Conservation (phyloP, 208 protist genomes). For the Leishmania mexicana region DNA sequence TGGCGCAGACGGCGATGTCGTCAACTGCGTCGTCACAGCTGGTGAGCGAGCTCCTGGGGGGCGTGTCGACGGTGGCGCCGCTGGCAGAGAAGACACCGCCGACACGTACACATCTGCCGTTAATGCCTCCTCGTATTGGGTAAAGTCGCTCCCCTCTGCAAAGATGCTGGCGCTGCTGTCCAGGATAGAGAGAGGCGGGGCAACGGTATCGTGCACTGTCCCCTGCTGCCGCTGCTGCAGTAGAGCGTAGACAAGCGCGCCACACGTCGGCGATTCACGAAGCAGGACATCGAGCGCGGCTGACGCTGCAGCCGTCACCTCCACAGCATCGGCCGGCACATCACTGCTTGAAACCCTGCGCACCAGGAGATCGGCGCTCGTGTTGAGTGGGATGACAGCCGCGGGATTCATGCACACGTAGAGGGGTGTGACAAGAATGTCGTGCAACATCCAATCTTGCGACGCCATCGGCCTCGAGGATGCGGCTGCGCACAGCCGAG, state of each 20-base stretch:
- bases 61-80: neutral
- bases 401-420: slow-evolving; percentile 11
- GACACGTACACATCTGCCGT: slow-evolving; percentile 15
- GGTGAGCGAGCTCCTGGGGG: neutral
- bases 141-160: neutral
- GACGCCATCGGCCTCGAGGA: neutral
- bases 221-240: neutral
- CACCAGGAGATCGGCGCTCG: neutral
- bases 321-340: neutral
- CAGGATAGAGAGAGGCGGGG: slow-evolving; percentile 3
- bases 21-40: neutral
- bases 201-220: neutral
- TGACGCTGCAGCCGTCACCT: neutral
- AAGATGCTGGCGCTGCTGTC: neutral
- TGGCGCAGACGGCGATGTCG: neutral
- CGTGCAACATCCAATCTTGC: neutral
- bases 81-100: neutral
- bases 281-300: slow-evolving; percentile 7
- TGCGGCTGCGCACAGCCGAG: neutral
- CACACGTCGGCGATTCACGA: slow-evolving; percentile 1
- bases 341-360: neutral
- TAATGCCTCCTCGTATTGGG: neutral
- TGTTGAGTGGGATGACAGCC: slow-evolving; percentile 8
- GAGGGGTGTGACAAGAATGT: slow-evolving; percentile 27
- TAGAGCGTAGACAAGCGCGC: slow-evolving; percentile 19